A percentile compares a stretch with the other conserved stretches of the same genome.
Conservation (phyloP, 352 stramenopile genomes). For the Phytopythium ostracodes region DNA sequence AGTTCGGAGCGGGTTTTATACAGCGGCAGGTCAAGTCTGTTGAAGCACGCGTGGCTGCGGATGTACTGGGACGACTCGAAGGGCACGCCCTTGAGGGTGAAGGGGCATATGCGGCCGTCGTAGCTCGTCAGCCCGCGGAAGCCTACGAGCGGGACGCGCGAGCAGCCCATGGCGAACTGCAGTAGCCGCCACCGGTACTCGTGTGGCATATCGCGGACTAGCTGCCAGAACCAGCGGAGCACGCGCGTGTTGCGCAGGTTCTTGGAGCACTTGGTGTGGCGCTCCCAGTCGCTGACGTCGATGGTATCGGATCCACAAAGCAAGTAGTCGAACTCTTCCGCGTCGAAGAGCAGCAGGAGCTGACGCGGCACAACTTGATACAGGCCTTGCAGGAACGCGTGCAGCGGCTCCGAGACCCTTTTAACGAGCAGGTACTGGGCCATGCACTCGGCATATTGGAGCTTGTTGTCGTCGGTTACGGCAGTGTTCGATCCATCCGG, state of each 20-base stretch:
- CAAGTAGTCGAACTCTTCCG: constrained; percentile 93
- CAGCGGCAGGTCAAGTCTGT: constrained; percentile 91
- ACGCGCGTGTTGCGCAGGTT: constrained; percentile 25
- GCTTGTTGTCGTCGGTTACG: constrained; percentile 91
- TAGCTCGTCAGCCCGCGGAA: constrained; percentile 52
- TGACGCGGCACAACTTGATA: constrained; percentile 92
- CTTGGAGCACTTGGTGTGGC: constrained; percentile 57
- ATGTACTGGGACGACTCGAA: constrained; percentile 34
- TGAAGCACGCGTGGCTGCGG: constrained; percentile 63
- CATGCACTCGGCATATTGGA: constrained; percentile 80
- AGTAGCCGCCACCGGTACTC: constrained; percentile 52
- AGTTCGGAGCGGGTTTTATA: constrained; percentile 48
- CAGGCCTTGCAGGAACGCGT: constrained; percentile 87
- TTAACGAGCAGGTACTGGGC: constrained; percentile 90
- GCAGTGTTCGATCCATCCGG: constrained; percentile 37
- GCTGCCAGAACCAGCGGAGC: constrained; percentile 48
- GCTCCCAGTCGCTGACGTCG: constrained; percentile 93
- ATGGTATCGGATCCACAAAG: constrained; percentile 92
- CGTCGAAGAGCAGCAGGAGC: constrained; percentile 93
- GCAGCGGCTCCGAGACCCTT: constrained; percentile 75
- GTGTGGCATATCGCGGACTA: constrained; percentile 77
- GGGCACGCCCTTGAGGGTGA: constrained; percentile 50
- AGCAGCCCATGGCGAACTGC: constrained; percentile 68
- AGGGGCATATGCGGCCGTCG: constrained; percentile 51
- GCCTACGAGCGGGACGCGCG: constrained; percentile 48